Evolutionary conservation across 1,284 basidiomycete species (phyloP).

Genomic region (Irpex rosettiformis): DNA sequence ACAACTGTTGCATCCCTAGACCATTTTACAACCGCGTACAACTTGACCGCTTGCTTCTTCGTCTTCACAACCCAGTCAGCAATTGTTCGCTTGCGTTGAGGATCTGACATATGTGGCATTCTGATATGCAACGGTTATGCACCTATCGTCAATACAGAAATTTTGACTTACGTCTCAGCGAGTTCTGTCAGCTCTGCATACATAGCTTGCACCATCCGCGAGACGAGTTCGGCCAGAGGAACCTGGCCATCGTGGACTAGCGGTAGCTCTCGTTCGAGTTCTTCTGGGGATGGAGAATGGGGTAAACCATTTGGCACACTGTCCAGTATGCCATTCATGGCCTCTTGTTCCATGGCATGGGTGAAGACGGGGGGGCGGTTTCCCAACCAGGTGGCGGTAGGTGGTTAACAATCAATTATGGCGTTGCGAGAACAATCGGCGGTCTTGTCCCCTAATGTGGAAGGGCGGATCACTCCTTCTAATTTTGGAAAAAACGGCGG

Average conservation of each 20-base stretch:
- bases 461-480: not conserved
- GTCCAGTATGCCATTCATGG: not conserved
- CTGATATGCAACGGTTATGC: conserved; percentile 37
- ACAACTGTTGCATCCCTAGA: conserved; percentile 75
- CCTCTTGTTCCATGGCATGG: not conserved
- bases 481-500: not conserved
- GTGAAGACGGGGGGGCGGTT: not conserved
- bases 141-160: too few relatives aligned
- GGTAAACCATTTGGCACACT: conserved; percentile 27
- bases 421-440: not conserved
- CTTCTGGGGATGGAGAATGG: conserved; percentile 45
- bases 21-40: conserved; percentile 85
- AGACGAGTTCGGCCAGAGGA: conserved; percentile 70
- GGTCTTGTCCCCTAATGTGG: not conserved
- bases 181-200: conserved; percentile 83
- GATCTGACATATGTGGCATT: conserved; percentile 80
- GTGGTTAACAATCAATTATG: not conserved
- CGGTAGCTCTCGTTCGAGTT: conserved; percentile 74
- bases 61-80: conserved; percentile 87
- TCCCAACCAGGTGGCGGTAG: not conserved
- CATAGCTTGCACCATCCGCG: conserved; percentile 73
- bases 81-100: conserved; percentile 76
- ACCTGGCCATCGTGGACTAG: conserved; percentile 75
- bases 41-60: conserved; percentile 86
- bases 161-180: conserved; percentile 77